These are phyloP conservation scores for Hymenoscyphus fructigenus DNA, from an alignment of 2,329 filamentous ascomycete species.

Conservation along the genomic window DNA sequence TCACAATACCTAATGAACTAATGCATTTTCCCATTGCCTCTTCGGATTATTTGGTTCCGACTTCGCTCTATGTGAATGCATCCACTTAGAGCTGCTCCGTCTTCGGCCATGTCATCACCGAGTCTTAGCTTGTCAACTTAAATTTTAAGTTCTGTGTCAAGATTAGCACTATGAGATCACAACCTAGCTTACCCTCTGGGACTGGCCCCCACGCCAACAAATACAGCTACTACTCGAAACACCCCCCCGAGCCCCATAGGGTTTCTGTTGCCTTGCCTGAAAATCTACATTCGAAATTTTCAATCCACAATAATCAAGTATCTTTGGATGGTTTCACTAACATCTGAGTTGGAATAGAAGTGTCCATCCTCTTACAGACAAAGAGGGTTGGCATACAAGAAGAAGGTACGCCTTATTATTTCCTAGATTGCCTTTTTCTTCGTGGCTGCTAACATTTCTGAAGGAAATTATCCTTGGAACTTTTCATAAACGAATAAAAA, in stretches of 20 bases:
- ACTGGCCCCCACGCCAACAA: not conserved
- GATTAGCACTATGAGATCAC: not conserved
- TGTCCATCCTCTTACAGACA: not conserved
- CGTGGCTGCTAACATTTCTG: not conserved
- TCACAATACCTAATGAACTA: not conserved
- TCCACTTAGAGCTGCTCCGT: not conserved
- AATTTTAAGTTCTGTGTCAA: not conserved
- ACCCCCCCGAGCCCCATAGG: not conserved
- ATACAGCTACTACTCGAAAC: not conserved
- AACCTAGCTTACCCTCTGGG: not conserved
- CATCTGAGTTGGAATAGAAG: not conserved
- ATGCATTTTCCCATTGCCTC: not conserved
- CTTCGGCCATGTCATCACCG: not conserved
- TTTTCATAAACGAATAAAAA: not conserved
- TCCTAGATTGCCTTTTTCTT: not conserved
- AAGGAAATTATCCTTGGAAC: not conserved
- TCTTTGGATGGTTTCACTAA: not conserved
- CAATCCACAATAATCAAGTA: not conserved
- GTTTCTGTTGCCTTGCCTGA: not conserved
- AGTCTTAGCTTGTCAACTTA: not conserved
- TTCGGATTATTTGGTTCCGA: not conserved
- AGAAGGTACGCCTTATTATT: not conserved
- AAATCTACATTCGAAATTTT: not conserved
- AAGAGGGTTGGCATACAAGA: slow-evolving; percentile 3
- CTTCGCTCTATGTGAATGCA: not conserved